Conservation (phyloP, 1,284 basidiomycete species). For the Ceratobasidium papillatum region DNA sequence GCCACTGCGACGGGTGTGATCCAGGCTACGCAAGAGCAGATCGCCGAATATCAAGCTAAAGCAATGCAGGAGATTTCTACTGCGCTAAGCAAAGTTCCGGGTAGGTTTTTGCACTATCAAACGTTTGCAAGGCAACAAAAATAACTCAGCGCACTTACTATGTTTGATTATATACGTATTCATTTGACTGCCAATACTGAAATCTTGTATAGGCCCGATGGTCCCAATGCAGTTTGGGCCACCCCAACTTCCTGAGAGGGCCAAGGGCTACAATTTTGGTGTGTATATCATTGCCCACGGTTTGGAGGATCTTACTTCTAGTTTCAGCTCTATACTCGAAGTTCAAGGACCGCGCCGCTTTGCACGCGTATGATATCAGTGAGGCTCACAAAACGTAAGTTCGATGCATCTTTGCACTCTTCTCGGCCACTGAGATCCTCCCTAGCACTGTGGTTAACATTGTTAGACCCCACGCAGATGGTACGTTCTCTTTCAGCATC, state of each 20-base stretch:
- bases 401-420: background rate
- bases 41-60: background rate
- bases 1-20: slow-evolving; percentile 20
- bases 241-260: slow-evolving; percentile 17
- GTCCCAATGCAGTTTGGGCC: slow-evolving; percentile 28
- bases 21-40: slow-evolving; percentile 28
- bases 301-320: background rate
- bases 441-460: slow-evolving; percentile 13
- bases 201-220: slow-evolving; percentile 9
- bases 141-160: background rate
- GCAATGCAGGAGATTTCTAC: slow-evolving; percentile 15
- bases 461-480: slow-evolving; percentile 11
- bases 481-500: background rate
- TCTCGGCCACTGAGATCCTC: background rate
- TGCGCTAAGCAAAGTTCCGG: slow-evolving; percentile 24
- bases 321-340: slow-evolving; percentile 9
- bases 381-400: slow-evolving; percentile 22
- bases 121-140: background rate
- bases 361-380: slow-evolving; percentile 20
- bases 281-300: background rate
- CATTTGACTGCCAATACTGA: background rate
- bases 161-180: background rate
- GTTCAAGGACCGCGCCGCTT: slow-evolving; percentile 22
- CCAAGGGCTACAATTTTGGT: slow-evolving; percentile 34
- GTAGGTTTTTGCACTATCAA: background rate